Percentiles rank a stretch among this genome's conserved stretches.
Evolutionary conservation across 768 basidiomycete species (phyloP).

Genomic region (Xerocomus spinulosus): DNA sequence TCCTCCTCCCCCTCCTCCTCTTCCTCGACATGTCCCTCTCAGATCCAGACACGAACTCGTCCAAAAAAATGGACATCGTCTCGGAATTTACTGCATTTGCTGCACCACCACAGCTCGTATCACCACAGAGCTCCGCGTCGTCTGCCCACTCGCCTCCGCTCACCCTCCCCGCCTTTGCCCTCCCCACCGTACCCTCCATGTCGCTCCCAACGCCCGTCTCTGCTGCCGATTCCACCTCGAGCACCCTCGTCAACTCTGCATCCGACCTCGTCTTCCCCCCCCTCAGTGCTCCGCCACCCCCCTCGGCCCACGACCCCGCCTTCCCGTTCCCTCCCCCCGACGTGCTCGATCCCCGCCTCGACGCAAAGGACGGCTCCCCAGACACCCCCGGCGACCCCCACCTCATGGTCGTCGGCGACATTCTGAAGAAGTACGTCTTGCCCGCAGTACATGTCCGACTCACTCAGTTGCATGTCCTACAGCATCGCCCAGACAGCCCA

Average conservation of each 20-base stretch:
- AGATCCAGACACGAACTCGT: slow-evolving; percentile 14
- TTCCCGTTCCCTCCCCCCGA: slow-evolving; percentile 28
- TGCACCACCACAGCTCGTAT: slow-evolving; percentile 23
- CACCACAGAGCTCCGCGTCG: not conserved
- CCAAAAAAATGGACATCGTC: slow-evolving; percentile 34
- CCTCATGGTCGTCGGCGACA: slow-evolving; percentile 45
- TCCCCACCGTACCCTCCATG: slow-evolving; percentile 7
- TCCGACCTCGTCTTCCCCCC: slow-evolving; percentile 27
- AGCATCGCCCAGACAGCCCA: slow-evolving; percentile 62
- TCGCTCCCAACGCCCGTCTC: slow-evolving; percentile 11
- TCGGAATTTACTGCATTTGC: slow-evolving; percentile 42
- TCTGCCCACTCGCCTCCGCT: slow-evolving; percentile 33
- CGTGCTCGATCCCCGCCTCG: slow-evolving; percentile 15
- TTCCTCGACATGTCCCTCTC: slow-evolving; percentile 12
- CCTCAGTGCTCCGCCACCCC: slow-evolving; percentile 4
- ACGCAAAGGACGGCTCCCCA: slow-evolving; percentile 17
- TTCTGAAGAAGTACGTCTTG: slow-evolving; percentile 49
- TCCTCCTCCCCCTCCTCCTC: slow-evolving; percentile 4
- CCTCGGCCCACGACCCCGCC: slow-evolving; percentile 15
- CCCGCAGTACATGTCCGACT: not conserved
- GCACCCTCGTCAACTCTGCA: slow-evolving; percentile 15
- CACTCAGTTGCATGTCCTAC: slow-evolving; percentile 19
- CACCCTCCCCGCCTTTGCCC: slow-evolving; percentile 29
- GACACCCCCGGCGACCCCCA: slow-evolving; percentile 41
- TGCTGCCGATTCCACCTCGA: slow-evolving; percentile 15